Evolutionary conservation across 805 yeast genomes (phyloP), one percentile per base, ranked within the genome.

Genomic region (Nakazawaea pomicola): DNA sequence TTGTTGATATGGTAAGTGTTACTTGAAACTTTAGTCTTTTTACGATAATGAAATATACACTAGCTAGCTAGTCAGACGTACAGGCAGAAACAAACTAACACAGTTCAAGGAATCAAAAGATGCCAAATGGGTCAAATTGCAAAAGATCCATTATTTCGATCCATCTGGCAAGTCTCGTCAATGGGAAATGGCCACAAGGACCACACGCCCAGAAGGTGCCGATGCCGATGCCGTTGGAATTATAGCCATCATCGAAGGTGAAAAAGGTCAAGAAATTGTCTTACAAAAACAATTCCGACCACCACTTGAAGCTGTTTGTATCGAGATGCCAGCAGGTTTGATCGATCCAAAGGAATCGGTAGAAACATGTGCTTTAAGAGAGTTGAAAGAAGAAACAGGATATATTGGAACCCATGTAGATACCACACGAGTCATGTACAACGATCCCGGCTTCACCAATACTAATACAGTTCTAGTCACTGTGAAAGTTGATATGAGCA

Each of bases 311-410:
- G 91, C 88, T 15, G 87, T 91, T 6, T 83, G 95, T 54, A 79
- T 91, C 47, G 99, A 91, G 61, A 73, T 90, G 57, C 99, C 99
- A 1, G 99, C 99, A 0, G 99, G 99, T 0, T 67, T 91, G 47
- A 74, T 93, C 31, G 99, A 91, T 58, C 87, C 90, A 1, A 72
- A 76, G 39, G 98, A 93, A 58, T 58, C 81, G 1, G 61, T 87
- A 20, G 89, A 80, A 49, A 61, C 74, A 4, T 88, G 96, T 29
- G 98, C 99, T 0, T 67, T 80, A 40, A 73, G 99, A 47, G 99
- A 91, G 59, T 64, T 91, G 48, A 73, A 74, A 36, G 99, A 91
- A 60, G 99, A 91, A 56, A 90, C 98, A 0, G 99, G 99, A 0
- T 90, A 84, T 57, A 66, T 80, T 33, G 97, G 97, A 6, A 74